Evolutionary conservation across 371 early-diverging fungal species (phyloP), one percentile per base, ranked within the genome.

Genomic region (Dichotomocladium elegans): DNA sequence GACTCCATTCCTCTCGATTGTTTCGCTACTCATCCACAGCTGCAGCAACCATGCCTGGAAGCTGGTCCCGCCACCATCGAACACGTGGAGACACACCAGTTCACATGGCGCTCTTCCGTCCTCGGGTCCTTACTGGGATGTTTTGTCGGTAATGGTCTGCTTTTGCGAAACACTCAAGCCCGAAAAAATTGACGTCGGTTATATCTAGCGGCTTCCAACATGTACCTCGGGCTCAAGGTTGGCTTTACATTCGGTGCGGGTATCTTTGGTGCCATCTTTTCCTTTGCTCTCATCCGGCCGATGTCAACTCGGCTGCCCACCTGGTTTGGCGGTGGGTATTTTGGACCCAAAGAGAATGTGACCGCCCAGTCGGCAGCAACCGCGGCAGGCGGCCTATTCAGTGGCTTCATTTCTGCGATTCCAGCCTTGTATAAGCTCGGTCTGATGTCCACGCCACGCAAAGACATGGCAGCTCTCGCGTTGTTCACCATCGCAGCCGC

Each of bases 201-300:
- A 14, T 25, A 66, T 26, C 69, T 82, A 70, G 80, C 82, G 43
- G 89, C 89, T 27, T 83, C 83, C 52, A 89, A 89, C 65, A 71
- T 85, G 56, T 89, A 87, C 48, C 76, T 87, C 19, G 89, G 89
- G 55, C 65, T 89, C 19, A 87, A 82, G 58, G 77, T 82, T 37
- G 87, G 88, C 28, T 86, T 85, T 81, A 74, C 83, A 8, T 89
- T 89, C 63, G 86, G 86, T 53, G 88, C 87, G 4, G 78, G 84
- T 3, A 64, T 88, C 14, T 82, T 86, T 60, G 89, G 86, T 29
- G 78, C 87, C 47, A 85, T 86, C 51, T 74, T 86, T 44, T 83
- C 84, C 15, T 88, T 85, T 66, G 81, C 79, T 29, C 74, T 84
- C 47, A 51, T 88, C 34, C 83, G 82, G 51, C 83, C 83, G 8